Evolutionary conservation across 1,284 basidiomycete species (phyloP), one percentile per base, ranked within the genome.

Genomic region (Cryptococcus hybrid): DNA sequence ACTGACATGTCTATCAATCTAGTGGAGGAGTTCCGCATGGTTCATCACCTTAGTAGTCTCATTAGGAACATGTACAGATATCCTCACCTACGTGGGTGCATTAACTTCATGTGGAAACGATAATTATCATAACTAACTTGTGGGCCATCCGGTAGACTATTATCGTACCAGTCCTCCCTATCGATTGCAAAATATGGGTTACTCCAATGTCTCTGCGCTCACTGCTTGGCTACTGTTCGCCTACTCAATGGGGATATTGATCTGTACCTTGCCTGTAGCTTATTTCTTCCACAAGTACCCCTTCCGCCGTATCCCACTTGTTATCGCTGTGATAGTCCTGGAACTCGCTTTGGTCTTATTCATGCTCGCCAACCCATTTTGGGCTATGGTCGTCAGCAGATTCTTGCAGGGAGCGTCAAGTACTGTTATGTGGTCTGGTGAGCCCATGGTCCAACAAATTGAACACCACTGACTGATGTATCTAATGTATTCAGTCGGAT

Each of bases 371-470:
- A 84, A 83, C 2, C 82, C 79, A 18, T 91, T 85, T 67, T 80
- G 84, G 75, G 77, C 87, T 11, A 89, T 91, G 87, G 84, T 83
- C 12, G 45, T 90, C 36, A 86, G 88, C 13, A 84, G 89, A 18
- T 75, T 86, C 12, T 57, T 89, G 6, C 88, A 90, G 74, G 89
- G 89, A 1, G 77, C 87, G 12, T 85, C 85, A 40, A 87, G 86
- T 2, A 85, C 87, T 1, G 82, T 89, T 63, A 82, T 91, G 6
- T 90, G 88, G 88, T 83, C 87, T 0, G 84, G 88, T 44, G 87
- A 86, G 74, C 89, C 7, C 24, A 24, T 24, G 24, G 24, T 24
- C 24, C 24, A 24, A 24, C 24, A 40, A n/a, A 71, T 81, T 68
- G 15, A 43, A 12, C 18, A n/a, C 24, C 24, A 24, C 24, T 24